These are phyloP conservation scores for Metschnikowia reukaufii DNA, from an alignment of 805 yeast genomes.

Conservation along the genomic window DNA sequence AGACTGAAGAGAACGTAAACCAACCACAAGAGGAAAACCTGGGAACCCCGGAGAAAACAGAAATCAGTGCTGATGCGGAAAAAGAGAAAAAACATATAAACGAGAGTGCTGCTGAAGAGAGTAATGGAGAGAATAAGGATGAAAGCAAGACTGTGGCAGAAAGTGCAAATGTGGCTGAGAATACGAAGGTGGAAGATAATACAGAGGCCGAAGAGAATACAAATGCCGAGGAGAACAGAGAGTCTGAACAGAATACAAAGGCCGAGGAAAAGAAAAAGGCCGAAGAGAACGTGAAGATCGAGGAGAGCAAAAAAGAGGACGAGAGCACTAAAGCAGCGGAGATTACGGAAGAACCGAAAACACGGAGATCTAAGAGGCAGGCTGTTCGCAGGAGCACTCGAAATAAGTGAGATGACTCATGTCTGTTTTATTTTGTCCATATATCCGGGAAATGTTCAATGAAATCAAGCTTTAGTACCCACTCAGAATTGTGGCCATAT, in stretches of 20 bases:
- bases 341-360: conserved; percentile 14
- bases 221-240: too few species aligned
- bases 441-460: not conserved
- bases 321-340: conserved; percentile 1
- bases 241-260: conserved; percentile 1
- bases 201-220: conserved; percentile 8
- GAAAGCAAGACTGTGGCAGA: not conserved
- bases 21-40: not conserved
- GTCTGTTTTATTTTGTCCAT: not conserved
- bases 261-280: conserved; percentile 3
- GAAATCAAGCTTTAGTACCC: not conserved
- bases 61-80: not conserved
- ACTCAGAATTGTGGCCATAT: not conserved
- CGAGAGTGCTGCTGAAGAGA: too few species aligned
- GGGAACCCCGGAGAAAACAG: not conserved
- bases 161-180: not conserved
- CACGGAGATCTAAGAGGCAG: conserved; percentile 15
- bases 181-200: not conserved
- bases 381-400: conserved; percentile 17
- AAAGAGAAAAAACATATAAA: not conserved
- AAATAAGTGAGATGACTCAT: conserved; percentile 10
- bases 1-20: not conserved
- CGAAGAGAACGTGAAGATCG: conserved; percentile 7
- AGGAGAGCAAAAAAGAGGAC: conserved; percentile 4
- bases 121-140: not conserved